These are phyloP conservation scores for Amylocystis lapponica DNA, from an alignment of 768 basidiomycete species.

Conservation along the genomic window DNA sequence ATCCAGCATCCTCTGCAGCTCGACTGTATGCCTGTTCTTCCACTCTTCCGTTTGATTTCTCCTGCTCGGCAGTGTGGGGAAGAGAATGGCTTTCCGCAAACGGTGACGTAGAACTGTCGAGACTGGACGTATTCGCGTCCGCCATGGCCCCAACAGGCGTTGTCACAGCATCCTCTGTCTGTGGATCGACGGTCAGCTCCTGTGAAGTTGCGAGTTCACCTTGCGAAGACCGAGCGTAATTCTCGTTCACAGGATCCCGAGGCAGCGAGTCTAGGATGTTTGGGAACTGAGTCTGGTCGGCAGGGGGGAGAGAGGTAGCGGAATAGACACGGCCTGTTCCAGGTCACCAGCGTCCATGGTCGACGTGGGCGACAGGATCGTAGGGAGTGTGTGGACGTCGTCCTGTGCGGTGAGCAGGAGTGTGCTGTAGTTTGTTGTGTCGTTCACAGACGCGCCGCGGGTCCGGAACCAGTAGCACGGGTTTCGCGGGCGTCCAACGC, in stretches of 20 bases:
- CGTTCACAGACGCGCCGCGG: neutral
- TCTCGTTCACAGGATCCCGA: constrained; percentile 16
- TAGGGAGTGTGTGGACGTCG: neutral
- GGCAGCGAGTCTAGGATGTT: constrained; percentile 5
- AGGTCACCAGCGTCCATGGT: constrained; percentile 16
- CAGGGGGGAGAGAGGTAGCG: constrained; percentile 23
- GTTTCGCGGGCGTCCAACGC: neutral
- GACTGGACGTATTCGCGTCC: neutral
- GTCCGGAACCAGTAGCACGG: neutral
- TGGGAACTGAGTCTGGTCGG: constrained; percentile 13
- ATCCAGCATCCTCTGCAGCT: constrained; percentile 3
- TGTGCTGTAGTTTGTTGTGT: neutral
- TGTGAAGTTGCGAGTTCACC: neutral
- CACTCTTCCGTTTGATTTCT: neutral
- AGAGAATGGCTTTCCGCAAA: neutral
- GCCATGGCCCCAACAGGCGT: neutral
- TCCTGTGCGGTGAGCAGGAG: neutral
- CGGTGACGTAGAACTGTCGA: constrained; percentile 2
- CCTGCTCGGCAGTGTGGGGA: neutral
- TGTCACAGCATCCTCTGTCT: neutral
- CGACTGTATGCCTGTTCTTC: neutral
- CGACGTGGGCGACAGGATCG: neutral
- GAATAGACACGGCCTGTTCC: constrained; percentile 16
- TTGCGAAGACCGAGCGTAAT: constrained; percentile 8
- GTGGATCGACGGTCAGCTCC: neutral